Evolutionary conservation across 2,329 filamentous ascomycete genomes (phyloP).

Genomic region (Magnaporthales sp.): DNA sequence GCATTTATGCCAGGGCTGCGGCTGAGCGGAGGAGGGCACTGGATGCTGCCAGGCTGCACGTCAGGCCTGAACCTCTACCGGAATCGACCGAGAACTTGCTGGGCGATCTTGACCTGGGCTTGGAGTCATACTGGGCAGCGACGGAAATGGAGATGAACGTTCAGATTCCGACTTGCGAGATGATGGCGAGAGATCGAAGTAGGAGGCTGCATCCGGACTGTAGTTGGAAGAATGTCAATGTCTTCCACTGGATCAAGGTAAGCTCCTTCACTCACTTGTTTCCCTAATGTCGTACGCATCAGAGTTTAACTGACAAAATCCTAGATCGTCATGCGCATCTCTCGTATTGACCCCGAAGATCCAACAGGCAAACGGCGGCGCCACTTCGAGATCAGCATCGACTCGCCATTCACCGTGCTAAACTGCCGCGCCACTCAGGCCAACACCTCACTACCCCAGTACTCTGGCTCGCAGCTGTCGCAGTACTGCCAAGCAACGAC

Average conservation of each 20-base stretch:
- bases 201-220: slow-evolving; percentile 76
- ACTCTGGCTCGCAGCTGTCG: slow-evolving; percentile 44
- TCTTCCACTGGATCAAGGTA: slow-evolving; percentile 96
- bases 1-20: slow-evolving; percentile 36
- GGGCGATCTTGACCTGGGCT: slow-evolving; percentile 63
- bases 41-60: slow-evolving; percentile 36
- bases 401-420: slow-evolving; percentile 88
- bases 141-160: slow-evolving; percentile 95
- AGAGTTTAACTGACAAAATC: background rate
- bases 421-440: slow-evolving; percentile 89
- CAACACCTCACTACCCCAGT: slow-evolving; percentile 79
- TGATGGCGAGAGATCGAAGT: slow-evolving; percentile 65
- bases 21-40: slow-evolving; percentile 43
- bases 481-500: slow-evolving; percentile 38
- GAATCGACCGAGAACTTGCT: slow-evolving; percentile 61
- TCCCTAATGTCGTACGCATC: too few relatives aligned
- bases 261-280: too few relatives aligned
- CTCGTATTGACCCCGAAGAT: slow-evolving; percentile 71
- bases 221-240: slow-evolving; percentile 87
- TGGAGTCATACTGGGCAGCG: slow-evolving; percentile 70
- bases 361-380: slow-evolving; percentile 63
- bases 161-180: slow-evolving; percentile 80
- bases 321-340: slow-evolving; percentile 86
- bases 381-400: slow-evolving; percentile 94
- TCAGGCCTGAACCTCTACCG: slow-evolving; percentile 34